Conservation (phyloP, 441 rosid genomes). For the Euphorbia celastroides region DNA sequence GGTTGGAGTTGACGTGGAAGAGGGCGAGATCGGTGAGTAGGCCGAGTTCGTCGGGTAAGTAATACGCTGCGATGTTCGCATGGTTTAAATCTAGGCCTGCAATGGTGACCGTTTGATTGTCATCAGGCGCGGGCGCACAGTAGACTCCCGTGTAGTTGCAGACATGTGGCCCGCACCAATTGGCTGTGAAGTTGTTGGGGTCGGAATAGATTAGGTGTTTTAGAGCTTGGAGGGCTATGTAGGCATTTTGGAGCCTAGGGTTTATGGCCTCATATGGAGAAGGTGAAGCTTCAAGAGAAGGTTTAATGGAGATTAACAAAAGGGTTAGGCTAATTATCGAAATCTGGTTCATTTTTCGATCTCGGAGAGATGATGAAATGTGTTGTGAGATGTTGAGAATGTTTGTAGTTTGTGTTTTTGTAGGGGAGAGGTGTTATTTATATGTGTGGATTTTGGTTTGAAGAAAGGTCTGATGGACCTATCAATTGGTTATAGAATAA, state of each 20-base stretch:
- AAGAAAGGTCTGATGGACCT: constrained; percentile 17
- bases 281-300: constrained; percentile 23
- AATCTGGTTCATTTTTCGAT: constrained; percentile 18
- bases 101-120: constrained; percentile 49
- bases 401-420: neutral
- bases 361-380: neutral
- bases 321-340: constrained; percentile 16
- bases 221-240: constrained; percentile 74
- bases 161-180: constrained; percentile 64
- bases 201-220: constrained; percentile 70
- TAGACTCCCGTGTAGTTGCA: constrained; percentile 65
- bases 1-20: constrained; percentile 75
- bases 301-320: constrained; percentile 20
- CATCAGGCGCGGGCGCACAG: constrained; percentile 51
- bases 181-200: constrained; percentile 53
- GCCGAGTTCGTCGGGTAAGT: constrained; percentile 67
- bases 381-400: neutral
- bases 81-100: constrained; percentile 68
- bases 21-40: constrained; percentile 55
- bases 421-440: neutral
- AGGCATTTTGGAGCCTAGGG: constrained; percentile 52
- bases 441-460: neutral
- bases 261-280: constrained; percentile 52
- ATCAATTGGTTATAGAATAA: constrained; percentile 14
- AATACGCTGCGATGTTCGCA: constrained; percentile 86